Evolutionary conservation across 345 rosid species (phyloP).

Genomic region (Camelina sativa): DNA sequence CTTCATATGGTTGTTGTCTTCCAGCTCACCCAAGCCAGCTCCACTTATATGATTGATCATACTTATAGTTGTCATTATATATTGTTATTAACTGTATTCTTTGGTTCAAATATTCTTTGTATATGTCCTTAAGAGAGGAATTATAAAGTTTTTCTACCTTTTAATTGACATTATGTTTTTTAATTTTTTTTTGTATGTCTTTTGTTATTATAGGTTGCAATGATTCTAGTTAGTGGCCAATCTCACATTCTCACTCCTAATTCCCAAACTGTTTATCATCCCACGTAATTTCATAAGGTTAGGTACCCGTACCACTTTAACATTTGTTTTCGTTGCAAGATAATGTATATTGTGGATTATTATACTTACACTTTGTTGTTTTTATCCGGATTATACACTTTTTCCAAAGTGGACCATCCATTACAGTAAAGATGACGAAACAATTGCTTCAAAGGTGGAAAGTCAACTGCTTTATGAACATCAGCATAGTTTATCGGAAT

Average conservation of each 20-base stretch:
- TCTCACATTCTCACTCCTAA: slow-evolving; percentile 7
- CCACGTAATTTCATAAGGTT: slow-evolving; percentile 8
- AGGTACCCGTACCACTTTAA: neutral
- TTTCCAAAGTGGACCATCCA: neutral
- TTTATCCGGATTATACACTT: neutral
- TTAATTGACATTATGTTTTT: no score
- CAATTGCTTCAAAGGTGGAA: neutral
- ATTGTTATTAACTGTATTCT: slow-evolving; percentile 9
- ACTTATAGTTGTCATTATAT: slow-evolving; percentile 27
- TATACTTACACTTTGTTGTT: neutral
- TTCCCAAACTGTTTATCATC: neutral
- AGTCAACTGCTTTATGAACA: neutral
- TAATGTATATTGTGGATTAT: neutral
- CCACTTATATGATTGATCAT: slow-evolving; percentile 23
- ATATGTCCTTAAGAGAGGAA: no score
- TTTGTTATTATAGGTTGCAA: neutral
- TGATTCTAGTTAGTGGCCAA: slow-evolving; percentile 16
- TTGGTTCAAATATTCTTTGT: neutral
- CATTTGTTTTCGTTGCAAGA: slow-evolving; percentile 5
- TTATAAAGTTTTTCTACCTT: no score
- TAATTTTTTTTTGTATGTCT: neutral
- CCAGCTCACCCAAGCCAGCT: slow-evolving; percentile 45
- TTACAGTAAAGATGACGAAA: neutral
- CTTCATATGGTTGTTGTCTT: slow-evolving; percentile 39
- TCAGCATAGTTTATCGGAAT: neutral